Base-by-base conservation (phyloP, 1,139 yeast species). In the Hyphopichia khmerensis region DNA sequence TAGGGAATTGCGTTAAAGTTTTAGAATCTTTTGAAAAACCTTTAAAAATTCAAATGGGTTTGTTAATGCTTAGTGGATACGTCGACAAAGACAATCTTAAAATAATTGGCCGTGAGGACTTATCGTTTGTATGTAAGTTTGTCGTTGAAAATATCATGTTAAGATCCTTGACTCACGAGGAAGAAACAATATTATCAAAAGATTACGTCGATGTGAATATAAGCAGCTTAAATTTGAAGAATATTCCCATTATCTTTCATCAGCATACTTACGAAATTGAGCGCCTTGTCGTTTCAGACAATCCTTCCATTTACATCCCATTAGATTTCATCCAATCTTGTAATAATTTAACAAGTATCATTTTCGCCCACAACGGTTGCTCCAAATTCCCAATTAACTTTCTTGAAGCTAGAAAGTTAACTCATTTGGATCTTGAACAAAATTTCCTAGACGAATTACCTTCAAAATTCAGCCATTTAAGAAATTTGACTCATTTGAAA, bases 271-370 rank as follows among this genome's bases (percentile, higher is more conserved):
- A 84, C 44, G 95, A 88, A 50, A 87, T 91, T 45, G 89, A 85
- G 51, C 77, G 84, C 51, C 72, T 91, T 48, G 93, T 91, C 60
- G 91, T 89, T 14, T 87, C 95, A 1, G 82, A 87, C 48, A 91
- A 91, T 59, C 96, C 96, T 6, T 85, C 95, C 18, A 84, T 91
- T 41, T 80, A 83, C 45, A 70, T 91, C 29, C 96, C 97, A 0
- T 67, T 82, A 44, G 96, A 90, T 59, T 90, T 90, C 58, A 83
- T 90, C 51, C 96, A 89, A 58, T 81, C 88, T 24, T 86, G 96
- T 51, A 76, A 80, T 39, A 87, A 87, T 54, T 69, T 91, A 50
- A 76, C 79, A 27, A 77, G 80, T 43, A 72, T 90, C 45, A 75
- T 81, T 42, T 88, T 83, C 68, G 80, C 88, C 1, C 75, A 82